phyloP scores from a whole-genome alignment of 805 yeast species.

The Spathaspora sp. region DNA sequence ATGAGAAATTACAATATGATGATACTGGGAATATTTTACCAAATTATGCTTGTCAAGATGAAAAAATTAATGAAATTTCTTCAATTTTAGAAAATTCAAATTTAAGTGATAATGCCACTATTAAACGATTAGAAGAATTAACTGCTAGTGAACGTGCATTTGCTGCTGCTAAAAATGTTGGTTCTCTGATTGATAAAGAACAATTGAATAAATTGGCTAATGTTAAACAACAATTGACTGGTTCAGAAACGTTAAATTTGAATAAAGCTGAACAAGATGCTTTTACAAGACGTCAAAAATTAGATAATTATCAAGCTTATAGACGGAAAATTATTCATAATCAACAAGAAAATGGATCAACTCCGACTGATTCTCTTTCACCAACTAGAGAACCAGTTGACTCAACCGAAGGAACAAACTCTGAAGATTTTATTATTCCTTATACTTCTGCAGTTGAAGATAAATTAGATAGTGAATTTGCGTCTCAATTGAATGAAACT shows the following conservation, averaged over 20 bases:
- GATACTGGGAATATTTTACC: constrained; percentile 60
- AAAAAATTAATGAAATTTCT: constrained; percentile 36
- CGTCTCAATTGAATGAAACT: constrained; percentile 49
- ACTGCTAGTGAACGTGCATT: constrained; percentile 58
- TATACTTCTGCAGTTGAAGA: constrained; percentile 69
- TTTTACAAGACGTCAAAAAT: constrained; percentile 44
- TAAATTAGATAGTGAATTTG: constrained; percentile 57
- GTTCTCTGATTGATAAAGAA: constrained; percentile 31
- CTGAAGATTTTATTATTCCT: constrained; percentile 46
- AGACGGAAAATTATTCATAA: constrained; percentile 53
- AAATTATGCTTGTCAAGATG: constrained; percentile 48
- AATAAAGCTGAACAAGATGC: constrained; percentile 45
- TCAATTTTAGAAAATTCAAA: constrained; percentile 35
- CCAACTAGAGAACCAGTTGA: constrained; percentile 7
- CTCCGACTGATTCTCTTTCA: constrained; percentile 6
- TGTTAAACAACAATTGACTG: constrained; percentile 39
- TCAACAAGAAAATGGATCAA: constrained; percentile 40
- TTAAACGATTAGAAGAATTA: constrained; percentile 51
- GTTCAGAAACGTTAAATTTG: constrained; percentile 41
- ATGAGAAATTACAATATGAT: constrained; percentile 53
- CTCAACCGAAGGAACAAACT: neutral
- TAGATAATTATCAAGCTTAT: constrained; percentile 56
- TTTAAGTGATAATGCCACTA: constrained; percentile 42
- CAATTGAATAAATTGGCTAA: constrained; percentile 27
- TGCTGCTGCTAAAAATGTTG: constrained; percentile 50